Conservation (phyloP, 208 protist genomes). For the Sergeia podlipaevii region DNA sequence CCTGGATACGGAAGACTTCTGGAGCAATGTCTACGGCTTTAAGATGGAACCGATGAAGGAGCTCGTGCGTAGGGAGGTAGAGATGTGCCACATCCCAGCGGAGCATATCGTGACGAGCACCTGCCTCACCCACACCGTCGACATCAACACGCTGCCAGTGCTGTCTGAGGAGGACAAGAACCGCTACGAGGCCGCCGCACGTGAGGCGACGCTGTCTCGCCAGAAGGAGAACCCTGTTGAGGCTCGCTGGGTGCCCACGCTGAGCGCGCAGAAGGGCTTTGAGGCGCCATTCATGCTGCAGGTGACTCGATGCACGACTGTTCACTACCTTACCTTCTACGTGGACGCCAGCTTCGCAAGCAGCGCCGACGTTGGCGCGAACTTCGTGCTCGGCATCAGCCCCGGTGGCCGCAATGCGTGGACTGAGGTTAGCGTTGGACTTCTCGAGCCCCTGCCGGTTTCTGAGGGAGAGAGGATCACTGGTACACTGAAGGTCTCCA, state of each 20-base stretch:
- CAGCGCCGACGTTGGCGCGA: slow-evolving; percentile 62
- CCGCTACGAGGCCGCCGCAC: slow-evolving; percentile 28
- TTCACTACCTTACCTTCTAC: slow-evolving; percentile 88
- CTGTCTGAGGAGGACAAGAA: slow-evolving; percentile 34
- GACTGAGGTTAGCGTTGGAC: slow-evolving; percentile 80
- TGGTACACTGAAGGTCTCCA: slow-evolving; percentile 46
- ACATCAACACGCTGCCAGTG: slow-evolving; percentile 40
- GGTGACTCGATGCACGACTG: slow-evolving; percentile 47
- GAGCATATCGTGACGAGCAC: slow-evolving; percentile 70
- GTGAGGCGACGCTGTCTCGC: slow-evolving; percentile 15
- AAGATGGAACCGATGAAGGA: slow-evolving; percentile 89
- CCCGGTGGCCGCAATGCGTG: slow-evolving; percentile 74
- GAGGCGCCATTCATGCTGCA: slow-evolving; percentile 47
- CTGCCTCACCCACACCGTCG: slow-evolving; percentile 52
- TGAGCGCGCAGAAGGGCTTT: slow-evolving; percentile 43
- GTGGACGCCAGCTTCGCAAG: slow-evolving; percentile 77
- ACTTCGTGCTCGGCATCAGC: slow-evolving; percentile 81
- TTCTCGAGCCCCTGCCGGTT: slow-evolving; percentile 66
- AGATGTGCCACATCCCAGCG: slow-evolving; percentile 69
- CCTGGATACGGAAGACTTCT: slow-evolving; percentile 85
- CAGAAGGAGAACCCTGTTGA: slow-evolving; percentile 55
- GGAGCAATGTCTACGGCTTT: slow-evolving; percentile 93
- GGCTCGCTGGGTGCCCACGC: slow-evolving; percentile 27
- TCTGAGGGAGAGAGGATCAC: slow-evolving; percentile 55
- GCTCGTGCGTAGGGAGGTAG: slow-evolving; percentile 76